Conservation (phyloP, 441 rosid species). For the Omphalea diandra region DNA sequence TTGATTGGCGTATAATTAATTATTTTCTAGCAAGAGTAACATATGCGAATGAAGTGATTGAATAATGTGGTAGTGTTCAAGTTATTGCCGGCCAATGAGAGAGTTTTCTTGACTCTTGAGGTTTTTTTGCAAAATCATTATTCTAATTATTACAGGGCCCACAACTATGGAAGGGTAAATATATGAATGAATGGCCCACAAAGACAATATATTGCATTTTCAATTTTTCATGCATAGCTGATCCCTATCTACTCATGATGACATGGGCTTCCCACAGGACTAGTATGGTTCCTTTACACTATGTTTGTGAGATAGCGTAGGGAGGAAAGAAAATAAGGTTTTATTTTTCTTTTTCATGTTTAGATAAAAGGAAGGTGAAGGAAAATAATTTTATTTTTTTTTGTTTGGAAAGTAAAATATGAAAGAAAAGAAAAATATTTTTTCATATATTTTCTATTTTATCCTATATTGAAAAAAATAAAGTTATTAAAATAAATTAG, state of each 20-base stretch:
- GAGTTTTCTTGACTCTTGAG: neutral
- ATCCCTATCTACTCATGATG: conserved; percentile 19
- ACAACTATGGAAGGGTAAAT: conserved; percentile 7
- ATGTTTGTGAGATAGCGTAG: no score
- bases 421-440: no score
- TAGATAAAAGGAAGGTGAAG: no score
- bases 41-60: neutral
- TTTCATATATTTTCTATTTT: no score
- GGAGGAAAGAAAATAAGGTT: no score
- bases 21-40: neutral
- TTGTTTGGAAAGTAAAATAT: no score
- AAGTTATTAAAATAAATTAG: no score
- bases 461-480: no score
- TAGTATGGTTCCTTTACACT: conserved; percentile 9
- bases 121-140: neutral
- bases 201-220: no score
- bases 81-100: conserved; percentile 29
- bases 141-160: conserved; percentile 16
- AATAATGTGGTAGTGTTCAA: neutral
- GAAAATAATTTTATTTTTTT: no score
- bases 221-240: conserved; percentile 21
- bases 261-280: conserved; percentile 16
- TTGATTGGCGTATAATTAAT: neutral
- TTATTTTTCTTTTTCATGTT: no score
- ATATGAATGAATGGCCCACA: conserved; percentile 23